Conservation (phyloP, 805 yeast species). For the Starmerella sirachaensis region DNA sequence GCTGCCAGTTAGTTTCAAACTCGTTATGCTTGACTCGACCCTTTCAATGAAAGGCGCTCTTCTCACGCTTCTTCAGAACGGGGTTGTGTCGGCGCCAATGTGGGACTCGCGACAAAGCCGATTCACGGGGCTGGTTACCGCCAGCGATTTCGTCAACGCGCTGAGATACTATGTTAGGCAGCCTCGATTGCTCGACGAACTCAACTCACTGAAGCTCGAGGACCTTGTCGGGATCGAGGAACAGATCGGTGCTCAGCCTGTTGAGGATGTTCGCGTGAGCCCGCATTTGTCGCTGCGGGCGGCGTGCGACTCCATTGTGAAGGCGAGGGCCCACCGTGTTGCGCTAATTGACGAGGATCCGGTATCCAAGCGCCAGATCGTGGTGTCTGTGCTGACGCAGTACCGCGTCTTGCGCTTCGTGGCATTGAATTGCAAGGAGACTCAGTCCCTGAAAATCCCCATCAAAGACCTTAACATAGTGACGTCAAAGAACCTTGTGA, state of each 20-base stretch:
- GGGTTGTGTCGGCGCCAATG: slow-evolving; percentile 89
- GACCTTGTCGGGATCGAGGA: slow-evolving; percentile 78
- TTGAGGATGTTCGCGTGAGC: slow-evolving; percentile 78
- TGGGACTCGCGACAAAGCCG: slow-evolving; percentile 86
- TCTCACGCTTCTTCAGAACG: slow-evolving; percentile 80
- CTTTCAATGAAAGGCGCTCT: slow-evolving; percentile 79
- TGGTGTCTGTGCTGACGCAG: slow-evolving; percentile 89
- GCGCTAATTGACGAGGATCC: slow-evolving; percentile 93
- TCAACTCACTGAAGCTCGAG: slow-evolving; percentile 72
- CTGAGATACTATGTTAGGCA: slow-evolving; percentile 81
- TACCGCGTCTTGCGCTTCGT: slow-evolving; percentile 92
- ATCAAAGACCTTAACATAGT: slow-evolving; percentile 56
- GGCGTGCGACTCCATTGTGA: slow-evolving; percentile 85
- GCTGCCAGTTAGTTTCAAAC: slow-evolving; percentile 83
- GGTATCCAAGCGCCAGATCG: slow-evolving; percentile 83
- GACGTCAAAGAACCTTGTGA: slow-evolving; percentile 40
- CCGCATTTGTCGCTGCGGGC: slow-evolving; percentile 84
- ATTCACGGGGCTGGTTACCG: slow-evolving; percentile 88
- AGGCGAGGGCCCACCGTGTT: slow-evolving; percentile 79
- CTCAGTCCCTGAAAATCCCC: slow-evolving; percentile 68
- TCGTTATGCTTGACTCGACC: slow-evolving; percentile 87
- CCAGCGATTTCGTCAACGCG: slow-evolving; percentile 86
- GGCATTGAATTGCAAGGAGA: slow-evolving; percentile 90
- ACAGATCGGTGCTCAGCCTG: slow-evolving; percentile 72
- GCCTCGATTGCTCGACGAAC: slow-evolving; percentile 78